Conservation (phyloP, 2,329 filamentous ascomycete genomes). For the Aquanectria penicillioides region DNA sequence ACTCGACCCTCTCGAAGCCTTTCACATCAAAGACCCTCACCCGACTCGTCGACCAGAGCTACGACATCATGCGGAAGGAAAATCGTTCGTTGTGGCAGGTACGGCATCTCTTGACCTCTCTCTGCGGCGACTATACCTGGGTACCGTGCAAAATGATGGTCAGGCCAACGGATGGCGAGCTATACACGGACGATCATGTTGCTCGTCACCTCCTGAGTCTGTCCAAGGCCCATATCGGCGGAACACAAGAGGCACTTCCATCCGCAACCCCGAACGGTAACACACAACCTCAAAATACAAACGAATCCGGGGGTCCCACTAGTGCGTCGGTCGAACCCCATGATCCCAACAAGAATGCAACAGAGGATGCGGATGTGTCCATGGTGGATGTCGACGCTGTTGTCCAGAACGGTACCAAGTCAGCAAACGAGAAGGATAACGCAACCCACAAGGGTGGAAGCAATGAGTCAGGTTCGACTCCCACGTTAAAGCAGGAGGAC, state of each 20-base stretch:
- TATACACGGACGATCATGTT: slow-evolving; percentile 62
- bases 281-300: slow-evolving; percentile 23
- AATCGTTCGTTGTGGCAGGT: slow-evolving; percentile 77
- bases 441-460: slow-evolving; percentile 19
- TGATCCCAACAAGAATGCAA: slow-evolving; percentile 19
- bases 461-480: background rate
- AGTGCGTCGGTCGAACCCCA: slow-evolving; percentile 14
- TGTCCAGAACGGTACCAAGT: slow-evolving; percentile 32
- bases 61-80: slow-evolving; percentile 79
- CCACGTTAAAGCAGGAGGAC: slow-evolving; percentile 25
- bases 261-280: slow-evolving; percentile 37
- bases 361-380: slow-evolving; percentile 39
- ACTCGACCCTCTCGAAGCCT: slow-evolving; percentile 78
- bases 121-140: slow-evolving; percentile 80
- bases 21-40: slow-evolving; percentile 80
- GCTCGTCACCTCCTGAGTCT: slow-evolving; percentile 49
- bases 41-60: slow-evolving; percentile 75
- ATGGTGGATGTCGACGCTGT: slow-evolving; percentile 45
- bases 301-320: slow-evolving; percentile 10
- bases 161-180: slow-evolving; percentile 63
- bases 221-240: slow-evolving; percentile 32
- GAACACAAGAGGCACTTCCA: slow-evolving; percentile 16
- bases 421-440: slow-evolving; percentile 22
- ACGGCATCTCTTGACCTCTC: slow-evolving; percentile 76
- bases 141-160: slow-evolving; percentile 69